Evolutionary conservation across 495 filamentous ascomycete species (phyloP).

Genomic region (Staphylotrichum tortipilum): DNA sequence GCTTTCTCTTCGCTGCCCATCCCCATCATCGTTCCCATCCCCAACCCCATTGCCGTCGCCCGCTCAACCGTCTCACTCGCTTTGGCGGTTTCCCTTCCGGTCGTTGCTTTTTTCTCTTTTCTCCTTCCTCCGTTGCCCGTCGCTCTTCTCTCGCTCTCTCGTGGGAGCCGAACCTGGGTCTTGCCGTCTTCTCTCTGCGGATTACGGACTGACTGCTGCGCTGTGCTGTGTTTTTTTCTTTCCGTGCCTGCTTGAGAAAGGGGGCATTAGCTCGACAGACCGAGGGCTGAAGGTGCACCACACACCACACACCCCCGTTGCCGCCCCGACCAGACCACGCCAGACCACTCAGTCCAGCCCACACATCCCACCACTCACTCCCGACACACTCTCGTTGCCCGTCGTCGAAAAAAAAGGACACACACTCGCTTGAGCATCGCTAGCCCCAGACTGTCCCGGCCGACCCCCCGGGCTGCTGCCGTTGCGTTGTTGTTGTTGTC

Average conservation of each 20-base stretch:
- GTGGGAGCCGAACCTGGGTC: not conserved
- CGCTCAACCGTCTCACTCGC: conserved; percentile 43
- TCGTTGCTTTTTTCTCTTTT: conserved; percentile 18
- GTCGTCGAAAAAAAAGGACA: no score
- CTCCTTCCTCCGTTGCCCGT: no score
- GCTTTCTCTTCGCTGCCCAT: conserved; percentile 17
- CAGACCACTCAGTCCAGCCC: not conserved
- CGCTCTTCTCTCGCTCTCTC: not conserved
- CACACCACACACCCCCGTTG: conserved; percentile 13
- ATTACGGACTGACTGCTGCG: no score
- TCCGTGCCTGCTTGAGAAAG: conserved; percentile 4
- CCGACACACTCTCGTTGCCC: no score
- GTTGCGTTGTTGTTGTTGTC: no score
- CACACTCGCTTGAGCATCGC: conserved; percentile 9
- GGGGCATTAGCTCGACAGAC: no score
- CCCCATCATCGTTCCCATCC: conserved; percentile 1
- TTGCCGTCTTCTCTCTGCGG: not conserved
- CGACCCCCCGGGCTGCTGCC: not conserved
- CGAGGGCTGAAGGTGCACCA: conserved; percentile 2
- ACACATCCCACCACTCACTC: not conserved
- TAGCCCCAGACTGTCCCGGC: not conserved
- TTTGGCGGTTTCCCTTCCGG: conserved; percentile 38
- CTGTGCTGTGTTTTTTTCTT: no score
- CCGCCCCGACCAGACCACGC: conserved; percentile 11
- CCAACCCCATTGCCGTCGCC: no score